Conservation (phyloP, 805 yeast species). For the Saturnispora sanitii region DNA sequence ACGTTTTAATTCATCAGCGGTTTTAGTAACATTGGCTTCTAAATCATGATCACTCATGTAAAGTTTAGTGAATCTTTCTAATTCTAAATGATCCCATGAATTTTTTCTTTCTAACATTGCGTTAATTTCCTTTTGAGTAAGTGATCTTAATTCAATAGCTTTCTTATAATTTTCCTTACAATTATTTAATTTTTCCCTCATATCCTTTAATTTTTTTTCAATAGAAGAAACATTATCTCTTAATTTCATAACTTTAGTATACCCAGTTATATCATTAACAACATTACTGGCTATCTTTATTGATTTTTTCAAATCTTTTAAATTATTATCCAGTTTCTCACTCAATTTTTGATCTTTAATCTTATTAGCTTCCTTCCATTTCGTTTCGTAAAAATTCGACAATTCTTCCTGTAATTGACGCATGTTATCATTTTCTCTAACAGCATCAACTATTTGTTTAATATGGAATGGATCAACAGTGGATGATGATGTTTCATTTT, state of each 20-base stretch:
- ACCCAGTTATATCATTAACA: conserved; percentile 87
- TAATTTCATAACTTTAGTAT: conserved; percentile 65
- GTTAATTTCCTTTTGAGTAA: conserved; percentile 76
- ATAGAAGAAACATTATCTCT: conserved; percentile 47
- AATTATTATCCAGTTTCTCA: conserved; percentile 37
- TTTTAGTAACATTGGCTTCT: conserved; percentile 46
- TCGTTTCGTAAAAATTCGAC: conserved; percentile 19
- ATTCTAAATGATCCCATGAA: conserved; percentile 68
- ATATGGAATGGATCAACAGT: conserved; percentile 9
- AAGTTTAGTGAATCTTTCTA: conserved; percentile 73
- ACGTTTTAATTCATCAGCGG: conserved; percentile 38
- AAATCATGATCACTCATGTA: conserved; percentile 75
- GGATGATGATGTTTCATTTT: not conserved
- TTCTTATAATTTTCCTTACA: conserved; percentile 44
- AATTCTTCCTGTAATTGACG: conserved; percentile 26
- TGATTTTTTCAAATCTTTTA: conserved; percentile 48
- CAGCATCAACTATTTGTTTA: conserved; percentile 18
- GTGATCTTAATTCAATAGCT: conserved; percentile 55
- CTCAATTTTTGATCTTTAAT: conserved; percentile 30
- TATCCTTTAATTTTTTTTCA: conserved; percentile 42
- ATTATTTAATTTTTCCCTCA: conserved; percentile 38
- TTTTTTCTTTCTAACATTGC: conserved; percentile 79
- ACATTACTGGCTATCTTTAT: conserved; percentile 53
- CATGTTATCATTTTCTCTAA: conserved; percentile 27
- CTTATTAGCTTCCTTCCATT: conserved; percentile 16